A percentile compares a stretch with the other conserved stretches of the same genome.
Conservation (phyloP, 257 asterid species). For the Ocimum tenuiflorum region DNA sequence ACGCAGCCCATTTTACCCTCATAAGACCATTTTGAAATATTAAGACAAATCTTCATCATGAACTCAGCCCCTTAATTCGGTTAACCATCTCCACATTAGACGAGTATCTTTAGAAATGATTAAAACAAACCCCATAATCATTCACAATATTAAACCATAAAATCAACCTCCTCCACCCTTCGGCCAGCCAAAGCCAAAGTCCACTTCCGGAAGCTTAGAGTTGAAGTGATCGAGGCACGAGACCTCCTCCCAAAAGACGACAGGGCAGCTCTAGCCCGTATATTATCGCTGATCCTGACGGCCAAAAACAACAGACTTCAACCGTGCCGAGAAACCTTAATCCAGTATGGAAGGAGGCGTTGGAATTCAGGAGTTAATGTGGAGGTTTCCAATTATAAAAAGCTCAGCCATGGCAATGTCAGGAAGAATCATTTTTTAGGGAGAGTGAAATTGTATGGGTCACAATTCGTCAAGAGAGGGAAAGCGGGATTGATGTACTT, state of each 20-base stretch:
- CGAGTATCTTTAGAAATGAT: too few relatives aligned
- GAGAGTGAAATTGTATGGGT: constrained; percentile 69
- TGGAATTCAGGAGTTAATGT: constrained; percentile 76
- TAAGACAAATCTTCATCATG: too few relatives aligned
- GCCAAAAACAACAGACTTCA: constrained; percentile 65
- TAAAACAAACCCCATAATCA: too few relatives aligned
- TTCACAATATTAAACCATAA: too few relatives aligned
- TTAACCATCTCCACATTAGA: too few relatives aligned
- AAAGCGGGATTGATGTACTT: constrained; percentile 79
- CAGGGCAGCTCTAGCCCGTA: constrained; percentile 87
- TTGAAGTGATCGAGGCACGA: constrained; percentile 73
- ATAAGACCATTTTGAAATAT: too few relatives aligned
- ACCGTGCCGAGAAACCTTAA: constrained; percentile 53
- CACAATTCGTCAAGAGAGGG: constrained; percentile 61
- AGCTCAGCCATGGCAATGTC: constrained; percentile 60
- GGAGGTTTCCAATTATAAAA: constrained; percentile 74
- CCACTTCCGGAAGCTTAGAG: constrained; percentile 48
- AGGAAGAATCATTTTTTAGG: constrained; percentile 83
- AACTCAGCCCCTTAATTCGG: too few relatives aligned
- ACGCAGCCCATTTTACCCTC: too few relatives aligned
- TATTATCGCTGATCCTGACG: constrained; percentile 77
- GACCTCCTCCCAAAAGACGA: constrained; percentile 80
- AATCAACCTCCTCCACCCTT: constrained; percentile 35
- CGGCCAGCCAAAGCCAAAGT: constrained; percentile 29
- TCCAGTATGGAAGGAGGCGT: constrained; percentile 69